Evolutionary conservation across 2,329 filamentous ascomycete species (phyloP), one percentile per base, ranked within the genome.

Genomic region (Metarhizium guizhouense): DNA sequence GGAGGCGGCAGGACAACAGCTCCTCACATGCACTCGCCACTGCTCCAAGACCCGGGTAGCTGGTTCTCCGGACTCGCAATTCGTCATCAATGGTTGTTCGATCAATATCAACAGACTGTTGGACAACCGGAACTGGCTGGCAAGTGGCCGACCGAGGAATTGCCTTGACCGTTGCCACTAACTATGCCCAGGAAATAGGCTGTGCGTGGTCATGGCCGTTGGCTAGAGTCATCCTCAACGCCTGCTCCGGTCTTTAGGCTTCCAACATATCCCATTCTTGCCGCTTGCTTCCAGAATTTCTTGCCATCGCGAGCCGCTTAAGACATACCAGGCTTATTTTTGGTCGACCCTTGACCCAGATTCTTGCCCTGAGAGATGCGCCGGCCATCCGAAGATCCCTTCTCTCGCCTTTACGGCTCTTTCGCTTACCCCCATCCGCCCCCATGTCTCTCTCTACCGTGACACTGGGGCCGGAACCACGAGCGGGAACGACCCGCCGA

Each of bases 401-500:
- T 47, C 43, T 25, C 43, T 25, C 10, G 43, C 43, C 43, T 25
- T 42, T 43, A 43, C 40, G 42, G 6, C 6, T 45, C 11, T 16
- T 18, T 18, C 42, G 16, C n/a, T 45, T 25, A 11, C 42, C 42
- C 42, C 42, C 42, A 10, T 18, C 3, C n/a, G 18, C 16, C 42
- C n/a, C 42, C n/a, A 20, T 20, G 16, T 18, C 18, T 45, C n/a
- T 45, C 42, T 45, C 18, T 10, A 20, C 6, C 8, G 18, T 18
- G 6, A 51, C 30, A 13, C 14, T 51, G 34, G 42, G 18, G 32
- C 13, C 32, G 36, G n/a, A 20, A 51, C 30, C 20, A 18, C 32
- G 40, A 29, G 53, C 52, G 45, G 45, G 29, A 18, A 54, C 40
- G 53, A 52, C 55, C 54, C 54, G 54, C 57, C 49, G 18, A 51